Evolutionary conservation across 352 stramenopile genomes (phyloP).

Genomic region (Globisporangium lucens): DNA sequence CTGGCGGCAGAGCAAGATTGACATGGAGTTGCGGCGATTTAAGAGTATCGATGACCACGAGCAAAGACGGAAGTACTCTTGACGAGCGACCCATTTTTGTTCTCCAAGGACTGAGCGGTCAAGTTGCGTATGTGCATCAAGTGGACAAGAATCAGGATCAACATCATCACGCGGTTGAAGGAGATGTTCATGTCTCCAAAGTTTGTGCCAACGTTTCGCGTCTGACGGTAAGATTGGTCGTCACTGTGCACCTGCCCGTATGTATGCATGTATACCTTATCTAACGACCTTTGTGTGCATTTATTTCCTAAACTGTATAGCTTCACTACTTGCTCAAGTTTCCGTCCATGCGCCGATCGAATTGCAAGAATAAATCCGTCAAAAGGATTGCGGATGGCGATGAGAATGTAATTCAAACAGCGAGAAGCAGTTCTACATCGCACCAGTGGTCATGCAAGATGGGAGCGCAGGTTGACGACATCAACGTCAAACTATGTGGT

Average conservation of each 20-base stretch:
- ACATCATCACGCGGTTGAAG: conserved; percentile 13
- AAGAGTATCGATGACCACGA: conserved; percentile 1
- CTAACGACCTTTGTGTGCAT: conserved; percentile 2
- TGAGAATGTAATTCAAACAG: background rate
- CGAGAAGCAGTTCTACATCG: background rate
- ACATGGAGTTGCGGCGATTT: conserved; percentile 10
- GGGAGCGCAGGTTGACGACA: conserved; percentile 27
- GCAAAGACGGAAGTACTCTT: background rate
- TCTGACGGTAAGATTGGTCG: conserved; percentile 11
- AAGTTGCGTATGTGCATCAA: conserved; percentile 11
- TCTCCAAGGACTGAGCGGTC: conserved; percentile 8
- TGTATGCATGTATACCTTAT: background rate
- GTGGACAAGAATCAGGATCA: background rate
- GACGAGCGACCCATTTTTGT: background rate
- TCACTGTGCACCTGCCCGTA: background rate
- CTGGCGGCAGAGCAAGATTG: conserved; percentile 7
- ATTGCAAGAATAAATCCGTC: background rate
- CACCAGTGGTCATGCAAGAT: conserved; percentile 22
- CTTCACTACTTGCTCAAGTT: conserved; percentile 41
- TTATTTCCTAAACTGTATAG: conserved; percentile 14
- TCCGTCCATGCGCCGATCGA: conserved; percentile 15
- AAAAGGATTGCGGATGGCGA: background rate
- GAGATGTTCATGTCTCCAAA: background rate
- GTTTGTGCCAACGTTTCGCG: conserved; percentile 8
- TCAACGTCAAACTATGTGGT: conserved; percentile 18